phyloP scores from a whole-genome alignment of 2,329 filamentous ascomycete species.

The Corynespora cassiicola region DNA sequence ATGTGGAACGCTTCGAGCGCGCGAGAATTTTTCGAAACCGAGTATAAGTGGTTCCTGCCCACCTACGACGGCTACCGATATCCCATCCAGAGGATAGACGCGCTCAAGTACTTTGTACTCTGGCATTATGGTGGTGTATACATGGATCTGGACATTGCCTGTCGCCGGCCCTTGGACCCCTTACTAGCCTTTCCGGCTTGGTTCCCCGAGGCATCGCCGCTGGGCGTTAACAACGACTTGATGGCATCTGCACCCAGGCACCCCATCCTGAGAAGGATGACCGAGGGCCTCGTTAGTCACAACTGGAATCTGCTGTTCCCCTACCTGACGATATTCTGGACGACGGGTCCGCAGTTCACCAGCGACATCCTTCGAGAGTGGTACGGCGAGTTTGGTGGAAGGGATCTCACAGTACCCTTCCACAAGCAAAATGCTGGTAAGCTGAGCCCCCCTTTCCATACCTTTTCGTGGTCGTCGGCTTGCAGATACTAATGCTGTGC shows the following conservation, averaged over 20 bases:
- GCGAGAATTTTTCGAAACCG: constrained; percentile 16
- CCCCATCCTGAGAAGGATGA: constrained; percentile 27
- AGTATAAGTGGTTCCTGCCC: constrained; percentile 26
- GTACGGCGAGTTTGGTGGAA: constrained; percentile 8
- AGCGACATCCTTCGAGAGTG: constrained; percentile 32
- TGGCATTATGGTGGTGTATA: constrained; percentile 32
- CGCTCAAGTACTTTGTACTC: constrained; percentile 31
- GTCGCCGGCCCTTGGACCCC: constrained; percentile 23
- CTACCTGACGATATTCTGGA: constrained; percentile 38
- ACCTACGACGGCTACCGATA: constrained; percentile 29
- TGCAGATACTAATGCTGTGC: not conserved
- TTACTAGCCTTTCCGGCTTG: constrained; percentile 23
- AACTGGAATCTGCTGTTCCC: constrained; percentile 26
- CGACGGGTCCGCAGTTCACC: constrained; percentile 34
- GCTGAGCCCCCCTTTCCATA: not conserved
- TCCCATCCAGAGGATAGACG: constrained; percentile 33
- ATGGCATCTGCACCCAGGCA: constrained; percentile 27
- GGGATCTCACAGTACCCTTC: not conserved
- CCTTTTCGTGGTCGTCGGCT: constrained; percentile 3
- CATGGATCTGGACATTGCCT: constrained; percentile 32
- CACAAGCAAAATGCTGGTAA: constrained; percentile 1
- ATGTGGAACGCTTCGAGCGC: constrained; percentile 25
- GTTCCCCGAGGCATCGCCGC: constrained; percentile 25
- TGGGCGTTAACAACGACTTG: constrained; percentile 30
- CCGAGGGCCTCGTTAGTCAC: constrained; percentile 9